Evolutionary conservation across 2,329 filamentous ascomycete genomes (phyloP).

Genomic region (Huntiella moniliformis): DNA sequence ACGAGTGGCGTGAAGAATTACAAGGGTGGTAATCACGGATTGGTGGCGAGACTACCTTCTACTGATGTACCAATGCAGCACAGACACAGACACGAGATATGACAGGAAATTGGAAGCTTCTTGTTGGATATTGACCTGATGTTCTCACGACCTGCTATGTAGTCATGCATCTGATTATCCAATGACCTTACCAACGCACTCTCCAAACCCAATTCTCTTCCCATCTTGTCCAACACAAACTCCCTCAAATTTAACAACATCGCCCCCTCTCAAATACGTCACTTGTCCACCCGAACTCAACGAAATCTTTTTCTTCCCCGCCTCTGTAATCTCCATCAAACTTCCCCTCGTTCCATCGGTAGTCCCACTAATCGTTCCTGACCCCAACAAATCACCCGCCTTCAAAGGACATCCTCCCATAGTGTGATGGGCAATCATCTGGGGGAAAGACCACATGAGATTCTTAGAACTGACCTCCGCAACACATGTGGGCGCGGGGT

Average conservation of each 20-base stretch:
- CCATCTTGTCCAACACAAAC: slow-evolving; percentile 17
- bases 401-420: slow-evolving; percentile 52
- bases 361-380: slow-evolving; percentile 22
- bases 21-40: too few species aligned
- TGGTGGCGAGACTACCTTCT: too few species aligned
- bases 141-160: too few species aligned
- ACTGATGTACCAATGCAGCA: too few species aligned
- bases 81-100: too few species aligned
- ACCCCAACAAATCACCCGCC: slow-evolving; percentile 52
- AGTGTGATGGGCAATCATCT: slow-evolving; percentile 62
- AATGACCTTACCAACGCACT: slow-evolving; percentile 21
- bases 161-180: background rate
- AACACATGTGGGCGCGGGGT: background rate
- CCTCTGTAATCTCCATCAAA: slow-evolving; percentile 26
- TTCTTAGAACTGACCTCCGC: slow-evolving; percentile 14
- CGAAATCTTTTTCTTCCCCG: slow-evolving; percentile 25
- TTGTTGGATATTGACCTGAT: too few species aligned
- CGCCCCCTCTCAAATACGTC: slow-evolving; percentile 28
- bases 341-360: slow-evolving; percentile 22
- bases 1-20: too few species aligned
- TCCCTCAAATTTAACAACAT: slow-evolving; percentile 25
- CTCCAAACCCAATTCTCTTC: slow-evolving; percentile 24
- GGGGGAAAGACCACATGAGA: slow-evolving; percentile 55
- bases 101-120: too few species aligned
- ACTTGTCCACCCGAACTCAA: slow-evolving; percentile 23